These are phyloP conservation scores for Aspergillus glaucus DNA, from an alignment of 2,329 filamentous ascomycete genomes.

Conservation along the genomic window DNA sequence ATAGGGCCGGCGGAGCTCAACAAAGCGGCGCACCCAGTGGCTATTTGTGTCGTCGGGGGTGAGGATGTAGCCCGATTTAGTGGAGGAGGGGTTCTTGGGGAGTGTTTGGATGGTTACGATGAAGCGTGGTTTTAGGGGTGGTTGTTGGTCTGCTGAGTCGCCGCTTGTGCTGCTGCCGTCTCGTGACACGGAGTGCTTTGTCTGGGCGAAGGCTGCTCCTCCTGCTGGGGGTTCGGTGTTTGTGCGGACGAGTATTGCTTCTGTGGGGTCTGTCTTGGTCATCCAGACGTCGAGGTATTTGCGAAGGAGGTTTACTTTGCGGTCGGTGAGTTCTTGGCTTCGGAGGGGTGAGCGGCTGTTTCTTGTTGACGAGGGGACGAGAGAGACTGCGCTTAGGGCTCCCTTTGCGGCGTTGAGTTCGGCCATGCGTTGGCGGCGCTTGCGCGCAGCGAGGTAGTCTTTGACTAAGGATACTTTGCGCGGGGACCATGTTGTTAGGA, in stretches of 20 bases:
- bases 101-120: slow-evolving; percentile 71
- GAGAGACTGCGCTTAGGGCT: slow-evolving; percentile 35
- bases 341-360: slow-evolving; percentile 32
- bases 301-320: slow-evolving; percentile 32
- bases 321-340: slow-evolving; percentile 29
- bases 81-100: slow-evolving; percentile 70
- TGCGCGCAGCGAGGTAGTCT: slow-evolving; percentile 72
- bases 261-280: slow-evolving; percentile 35
- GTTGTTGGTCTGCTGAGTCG: slow-evolving; percentile 23
- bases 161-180: background rate
- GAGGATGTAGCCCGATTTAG: slow-evolving; percentile 84
- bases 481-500: slow-evolving; percentile 76
- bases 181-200: slow-evolving; percentile 12
- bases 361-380: slow-evolving; percentile 28
- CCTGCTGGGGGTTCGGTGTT: slow-evolving; percentile 40
- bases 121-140: slow-evolving; percentile 55
- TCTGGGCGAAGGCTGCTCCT: slow-evolving; percentile 27
- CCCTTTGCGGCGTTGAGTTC: slow-evolving; percentile 66
- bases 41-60: slow-evolving; percentile 71
- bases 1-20: slow-evolving; percentile 86
- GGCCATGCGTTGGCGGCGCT: slow-evolving; percentile 64
- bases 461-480: slow-evolving; percentile 84
- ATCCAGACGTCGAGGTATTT: slow-evolving; percentile 40
- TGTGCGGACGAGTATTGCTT: slow-evolving; percentile 38
- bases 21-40: slow-evolving; percentile 85